A percentile compares a stretch with the other conserved stretches of the same genome.
phyloP scores from a whole-genome alignment of 495 filamentous ascomycete genomes.

The Arthonia radiata region DNA sequence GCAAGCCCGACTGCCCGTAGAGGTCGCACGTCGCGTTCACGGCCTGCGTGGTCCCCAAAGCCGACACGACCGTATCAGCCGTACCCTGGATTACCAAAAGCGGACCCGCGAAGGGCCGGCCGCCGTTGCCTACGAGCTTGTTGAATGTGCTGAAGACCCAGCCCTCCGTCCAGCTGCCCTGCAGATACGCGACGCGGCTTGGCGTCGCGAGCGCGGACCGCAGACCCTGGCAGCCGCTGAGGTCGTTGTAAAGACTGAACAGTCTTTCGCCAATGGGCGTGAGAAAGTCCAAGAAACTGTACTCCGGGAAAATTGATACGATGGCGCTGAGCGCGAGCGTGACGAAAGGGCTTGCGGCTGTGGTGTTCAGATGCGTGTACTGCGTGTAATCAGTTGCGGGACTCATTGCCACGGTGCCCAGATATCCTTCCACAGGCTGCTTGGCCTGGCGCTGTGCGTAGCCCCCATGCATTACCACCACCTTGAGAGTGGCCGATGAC shows the following conservation, averaged over 20 bases:
- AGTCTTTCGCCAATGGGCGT: too few species aligned
- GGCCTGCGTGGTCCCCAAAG: slow-evolving; percentile 8
- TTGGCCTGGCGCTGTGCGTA: slow-evolving; percentile 15
- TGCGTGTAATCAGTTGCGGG: slow-evolving; percentile 12
- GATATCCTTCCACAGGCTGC: slow-evolving; percentile 14
- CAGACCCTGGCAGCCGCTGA: neutral
- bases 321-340: slow-evolving; percentile 1
- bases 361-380: neutral
- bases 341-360: too few species aligned
- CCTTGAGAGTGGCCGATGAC: slow-evolving; percentile 25
- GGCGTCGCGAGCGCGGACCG: neutral
- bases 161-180: too few species aligned
- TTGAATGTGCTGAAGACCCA: too few species aligned
- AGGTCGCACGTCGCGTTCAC: slow-evolving; percentile 14
- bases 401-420: slow-evolving; percentile 17
- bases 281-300: neutral
- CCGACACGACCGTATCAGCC: slow-evolving; percentile 12
- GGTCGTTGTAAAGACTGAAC: neutral
- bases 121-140: neutral
- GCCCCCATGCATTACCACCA: slow-evolving; percentile 20
- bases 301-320: neutral
- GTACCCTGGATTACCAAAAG: slow-evolving; percentile 17
- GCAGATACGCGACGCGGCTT: neutral
- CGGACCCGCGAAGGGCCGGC: neutral
- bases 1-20: slow-evolving; percentile 5